Conservation (phyloP, 768 basidiomycete species). For the Heimioporus sp. region DNA sequence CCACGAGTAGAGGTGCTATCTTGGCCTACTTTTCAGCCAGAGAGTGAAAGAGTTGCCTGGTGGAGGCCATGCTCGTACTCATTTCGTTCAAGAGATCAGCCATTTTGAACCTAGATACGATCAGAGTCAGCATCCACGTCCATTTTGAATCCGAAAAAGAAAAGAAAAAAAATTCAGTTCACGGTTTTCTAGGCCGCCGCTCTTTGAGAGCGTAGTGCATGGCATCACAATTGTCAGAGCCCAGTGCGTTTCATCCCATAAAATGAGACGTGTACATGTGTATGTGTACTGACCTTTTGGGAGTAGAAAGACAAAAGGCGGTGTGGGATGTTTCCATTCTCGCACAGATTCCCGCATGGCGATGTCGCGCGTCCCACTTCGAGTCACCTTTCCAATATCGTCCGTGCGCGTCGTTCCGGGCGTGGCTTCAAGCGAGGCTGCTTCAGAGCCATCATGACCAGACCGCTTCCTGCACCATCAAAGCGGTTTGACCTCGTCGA, state of each 20-base stretch:
- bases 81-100: slow-evolving; percentile 48
- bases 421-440: no score
- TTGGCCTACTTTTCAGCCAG: slow-evolving; percentile 52
- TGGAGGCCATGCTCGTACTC: slow-evolving; percentile 58
- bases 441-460: slow-evolving; percentile 21
- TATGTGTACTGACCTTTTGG: slow-evolving; percentile 1
- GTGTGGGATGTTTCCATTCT: slow-evolving; percentile 1
- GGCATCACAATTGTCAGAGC: slow-evolving; percentile 53
- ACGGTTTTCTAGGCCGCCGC: slow-evolving; percentile 70
- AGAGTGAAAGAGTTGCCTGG: slow-evolving; percentile 52
- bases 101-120: slow-evolving; percentile 9
- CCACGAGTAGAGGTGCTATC: not conserved
- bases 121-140: no score
- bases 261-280: not conserved
- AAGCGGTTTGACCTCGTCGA: slow-evolving; percentile 29
- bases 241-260: slow-evolving; percentile 59
- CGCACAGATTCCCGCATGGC: slow-evolving; percentile 2
- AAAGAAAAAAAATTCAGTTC: slow-evolving; percentile 38
- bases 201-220: slow-evolving; percentile 49
- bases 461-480: slow-evolving; percentile 9
- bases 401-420: no score
- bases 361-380: slow-evolving; percentile 10
- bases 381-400: slow-evolving; percentile 12
- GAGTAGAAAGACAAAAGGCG: not conserved
- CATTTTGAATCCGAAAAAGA: no score